A percentile compares a stretch with the other conserved stretches of the same genome.
These are phyloP conservation scores for Fusarium temperatum DNA, from an alignment of 2,329 filamentous ascomycete species.

Conservation along the genomic window DNA sequence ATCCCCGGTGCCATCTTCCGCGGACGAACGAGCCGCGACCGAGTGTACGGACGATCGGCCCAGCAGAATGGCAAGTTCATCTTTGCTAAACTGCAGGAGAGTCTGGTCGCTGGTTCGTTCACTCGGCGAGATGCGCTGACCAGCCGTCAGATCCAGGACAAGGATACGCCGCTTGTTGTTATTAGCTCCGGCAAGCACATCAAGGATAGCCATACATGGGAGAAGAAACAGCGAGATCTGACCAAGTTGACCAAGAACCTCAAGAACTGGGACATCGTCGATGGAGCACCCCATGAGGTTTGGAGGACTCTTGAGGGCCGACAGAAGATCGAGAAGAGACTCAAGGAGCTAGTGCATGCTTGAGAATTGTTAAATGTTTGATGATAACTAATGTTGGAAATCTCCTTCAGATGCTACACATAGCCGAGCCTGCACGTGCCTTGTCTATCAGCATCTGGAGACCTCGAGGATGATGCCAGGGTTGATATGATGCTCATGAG, in stretches of 20 bases:
- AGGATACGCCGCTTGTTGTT: slow-evolving; percentile 79
- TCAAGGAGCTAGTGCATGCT: slow-evolving; percentile 70
- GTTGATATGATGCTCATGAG: slow-evolving; percentile 21
- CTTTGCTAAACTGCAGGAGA: slow-evolving; percentile 93
- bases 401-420: not conserved
- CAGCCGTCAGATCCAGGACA: slow-evolving; percentile 80
- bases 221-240: slow-evolving; percentile 84
- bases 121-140: slow-evolving; percentile 83
- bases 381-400: not conserved
- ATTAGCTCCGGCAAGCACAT: slow-evolving; percentile 83
- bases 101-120: slow-evolving; percentile 83
- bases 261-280: slow-evolving; percentile 85
- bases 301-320: slow-evolving; percentile 82
- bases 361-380: slow-evolving; percentile 6
- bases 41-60: slow-evolving; percentile 81
- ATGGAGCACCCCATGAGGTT: slow-evolving; percentile 84
- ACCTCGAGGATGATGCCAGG: slow-evolving; percentile 1
- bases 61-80: slow-evolving; percentile 85
- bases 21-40: slow-evolving; percentile 81
- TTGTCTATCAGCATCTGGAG: slow-evolving; percentile 1
- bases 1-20: slow-evolving; percentile 83
- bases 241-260: slow-evolving; percentile 82
- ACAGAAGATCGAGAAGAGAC: slow-evolving; percentile 78
- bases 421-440: slow-evolving; percentile 9
- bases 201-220: slow-evolving; percentile 76